Evolutionary conservation across 345 rosid genomes (phyloP), one percentile per base, ranked within the genome.

Genomic region (Acer saccharum): DNA sequence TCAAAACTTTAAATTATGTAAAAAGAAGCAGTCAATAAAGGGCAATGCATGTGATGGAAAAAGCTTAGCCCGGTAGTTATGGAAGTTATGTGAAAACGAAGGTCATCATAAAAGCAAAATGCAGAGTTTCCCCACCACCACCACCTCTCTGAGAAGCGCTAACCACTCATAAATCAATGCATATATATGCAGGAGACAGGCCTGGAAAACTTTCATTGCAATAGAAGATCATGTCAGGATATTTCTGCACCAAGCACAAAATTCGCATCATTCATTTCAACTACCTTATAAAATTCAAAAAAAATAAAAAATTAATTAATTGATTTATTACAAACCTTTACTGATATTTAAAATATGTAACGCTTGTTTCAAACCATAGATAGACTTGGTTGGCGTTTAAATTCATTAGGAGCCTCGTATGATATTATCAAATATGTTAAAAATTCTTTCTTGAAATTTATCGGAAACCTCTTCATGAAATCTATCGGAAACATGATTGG

Each of bases 61-160:
- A 48, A 44, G 39, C 25, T 50, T 10, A 66, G 23, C 32, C 71
- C 64, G 78, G 72, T 76, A 64, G 84, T 74, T 81, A 78, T 81
- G 81, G 84, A 80, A 74, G 84, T 81, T 81, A 74, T 62, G 81
- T 70, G 76, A 73, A 75, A 73, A 54, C 69, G 14, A 39, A 48
- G 20, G 68, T 17, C 12, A 72, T 68, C 32, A 73, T 73, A 25
- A 58, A 68, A 50, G 57, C 29, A 11, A 43, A 25, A 10, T 48
- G 21, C 32, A 75, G 39, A 25, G 0, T 11, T 61, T 13, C 13
- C 76, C 67, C 68, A 73, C 73, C 68, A 73, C 63, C 63, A n/a
- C 64, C 10, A 6, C 0, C 27, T 60, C 25, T 17, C 1, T 46
- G 46, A 6, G 21, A 58, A 57, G 20, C 13, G 9, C n/a, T 18